These are phyloP conservation scores for Alternaria angustiovoidea DNA, from an alignment of 2,329 filamentous ascomycete genomes.

Conservation along the genomic window DNA sequence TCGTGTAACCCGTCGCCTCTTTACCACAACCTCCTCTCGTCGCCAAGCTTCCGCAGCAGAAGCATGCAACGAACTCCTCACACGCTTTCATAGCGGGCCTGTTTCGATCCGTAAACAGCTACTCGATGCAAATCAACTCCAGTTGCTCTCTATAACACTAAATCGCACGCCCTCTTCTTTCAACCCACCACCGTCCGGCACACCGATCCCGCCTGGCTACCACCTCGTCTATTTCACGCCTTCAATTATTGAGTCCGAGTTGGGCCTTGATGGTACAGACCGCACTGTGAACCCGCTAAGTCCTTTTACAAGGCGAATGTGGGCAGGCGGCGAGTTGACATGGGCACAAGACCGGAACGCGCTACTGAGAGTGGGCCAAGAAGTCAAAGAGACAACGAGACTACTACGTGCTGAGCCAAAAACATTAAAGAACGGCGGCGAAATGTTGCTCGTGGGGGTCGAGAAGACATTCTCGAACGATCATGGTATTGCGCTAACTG, in stretches of 20 bases:
- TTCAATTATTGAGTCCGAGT: slow-evolving; percentile 66
- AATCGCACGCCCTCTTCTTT: slow-evolving; percentile 33
- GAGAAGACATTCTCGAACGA: slow-evolving; percentile 60
- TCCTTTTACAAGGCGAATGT: slow-evolving; percentile 80
- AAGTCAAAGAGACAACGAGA: slow-evolving; percentile 55
- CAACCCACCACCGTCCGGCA: slow-evolving; percentile 32
- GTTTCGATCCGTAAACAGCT: slow-evolving; percentile 42
- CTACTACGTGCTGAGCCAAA: slow-evolving; percentile 57
- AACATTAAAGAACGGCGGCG: slow-evolving; percentile 59
- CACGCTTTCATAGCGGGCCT: slow-evolving; percentile 39
- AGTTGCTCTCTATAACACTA: slow-evolving; percentile 41
- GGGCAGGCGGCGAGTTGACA: slow-evolving; percentile 82
- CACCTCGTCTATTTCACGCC: slow-evolving; percentile 91
- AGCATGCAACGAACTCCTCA: slow-evolving; percentile 42
- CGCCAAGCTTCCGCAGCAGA: slow-evolving; percentile 35
- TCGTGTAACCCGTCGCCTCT: slow-evolving; percentile 28
- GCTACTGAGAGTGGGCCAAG: slow-evolving; percentile 40
- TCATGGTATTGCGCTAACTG: slow-evolving; percentile 46
- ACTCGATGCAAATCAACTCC: slow-evolving; percentile 45
- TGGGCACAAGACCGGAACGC: slow-evolving; percentile 55
- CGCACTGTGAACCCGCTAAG: slow-evolving; percentile 75
- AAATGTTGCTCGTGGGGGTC: slow-evolving; percentile 68
- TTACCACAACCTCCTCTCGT: slow-evolving; percentile 24
- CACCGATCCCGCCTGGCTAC: slow-evolving; percentile 70
- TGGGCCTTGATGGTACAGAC: slow-evolving; percentile 87